Conservation (phyloP, 352 stramenopile species). For the Phytophthora agathidicida region DNA sequence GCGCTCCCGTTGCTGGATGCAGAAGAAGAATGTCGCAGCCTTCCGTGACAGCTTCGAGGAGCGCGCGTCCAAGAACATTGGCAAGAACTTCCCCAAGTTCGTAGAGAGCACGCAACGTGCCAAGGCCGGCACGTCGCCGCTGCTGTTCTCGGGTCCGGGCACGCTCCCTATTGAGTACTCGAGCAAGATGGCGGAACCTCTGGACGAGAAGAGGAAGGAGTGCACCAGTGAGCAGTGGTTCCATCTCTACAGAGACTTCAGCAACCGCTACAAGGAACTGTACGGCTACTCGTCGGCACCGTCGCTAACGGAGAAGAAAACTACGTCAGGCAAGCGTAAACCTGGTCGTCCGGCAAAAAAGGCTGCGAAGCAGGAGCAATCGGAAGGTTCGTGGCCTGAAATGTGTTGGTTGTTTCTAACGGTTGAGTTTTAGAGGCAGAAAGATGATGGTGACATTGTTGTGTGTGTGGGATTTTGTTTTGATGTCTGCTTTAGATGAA, state of each 20-base stretch:
- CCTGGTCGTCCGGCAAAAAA: slow-evolving; percentile 28
- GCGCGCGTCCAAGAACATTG: slow-evolving; percentile 78
- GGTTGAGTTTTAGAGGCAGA: neutral
- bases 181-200: slow-evolving; percentile 63
- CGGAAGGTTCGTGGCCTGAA: slow-evolving; percentile 30
- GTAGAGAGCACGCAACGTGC: slow-evolving; percentile 77
- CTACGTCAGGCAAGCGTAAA: slow-evolving; percentile 22
- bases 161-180: slow-evolving; percentile 85
- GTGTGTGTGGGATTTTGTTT: neutral
- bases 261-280: slow-evolving; percentile 55
- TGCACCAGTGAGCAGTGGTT: slow-evolving; percentile 62
- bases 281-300: slow-evolving; percentile 46
- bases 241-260: slow-evolving; percentile 74
- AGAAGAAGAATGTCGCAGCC: slow-evolving; percentile 77
- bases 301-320: slow-evolving; percentile 19
- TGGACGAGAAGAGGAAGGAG: slow-evolving; percentile 54
- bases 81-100: slow-evolving; percentile 80
- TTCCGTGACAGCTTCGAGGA: slow-evolving; percentile 82
- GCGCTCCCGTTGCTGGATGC: slow-evolving; percentile 83
- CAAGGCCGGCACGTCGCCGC: slow-evolving; percentile 61
- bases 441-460: slow-evolving; percentile 10
- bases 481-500: slow-evolving; percentile 15
- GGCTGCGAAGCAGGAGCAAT: slow-evolving; percentile 17
- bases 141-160: slow-evolving; percentile 68
- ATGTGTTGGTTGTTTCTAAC: neutral